Percentiles rank a stretch among this genome's conserved stretches.
Evolutionary conservation across 805 yeast species (phyloP).

Genomic region (Starmerella kuoi): DNA sequence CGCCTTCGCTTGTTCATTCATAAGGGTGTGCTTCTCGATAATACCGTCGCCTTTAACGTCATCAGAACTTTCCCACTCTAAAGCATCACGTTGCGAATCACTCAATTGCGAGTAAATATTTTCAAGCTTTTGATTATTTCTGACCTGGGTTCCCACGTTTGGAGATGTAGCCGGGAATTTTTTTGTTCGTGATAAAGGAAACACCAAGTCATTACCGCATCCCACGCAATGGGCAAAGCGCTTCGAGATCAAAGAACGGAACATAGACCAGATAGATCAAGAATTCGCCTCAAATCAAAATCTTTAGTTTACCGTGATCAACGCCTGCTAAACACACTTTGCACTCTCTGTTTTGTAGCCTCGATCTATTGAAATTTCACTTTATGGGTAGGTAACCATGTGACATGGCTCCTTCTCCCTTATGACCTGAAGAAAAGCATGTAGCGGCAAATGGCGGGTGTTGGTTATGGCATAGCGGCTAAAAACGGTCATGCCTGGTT

Average conservation of each 20-base stretch:
- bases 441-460: too few species aligned
- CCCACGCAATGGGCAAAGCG: conserved; percentile 17
- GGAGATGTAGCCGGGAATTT: neutral
- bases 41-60: neutral
- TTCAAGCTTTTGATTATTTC: neutral
- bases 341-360: too few species aligned
- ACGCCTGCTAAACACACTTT: too few species aligned
- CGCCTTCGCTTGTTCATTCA: neutral
- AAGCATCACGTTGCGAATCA: conserved; percentile 15
- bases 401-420: too few species aligned
- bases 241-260: neutral
- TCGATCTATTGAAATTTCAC: too few species aligned
- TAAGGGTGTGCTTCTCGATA: neutral
- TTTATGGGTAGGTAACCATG: too few species aligned
- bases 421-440: too few species aligned
- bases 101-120: conserved; percentile 10
- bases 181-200: neutral
- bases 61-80: conserved; percentile 5
- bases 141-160: neutral
- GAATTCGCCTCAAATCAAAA: too few species aligned
- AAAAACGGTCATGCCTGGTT: too few species aligned
- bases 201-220: conserved; percentile 13
- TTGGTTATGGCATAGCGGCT: too few species aligned
- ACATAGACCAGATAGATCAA: neutral
- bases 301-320: too few species aligned